Conservation (phyloP, 225 moss, liverwort and hornwort species). For the Climacium dendroides region DNA sequence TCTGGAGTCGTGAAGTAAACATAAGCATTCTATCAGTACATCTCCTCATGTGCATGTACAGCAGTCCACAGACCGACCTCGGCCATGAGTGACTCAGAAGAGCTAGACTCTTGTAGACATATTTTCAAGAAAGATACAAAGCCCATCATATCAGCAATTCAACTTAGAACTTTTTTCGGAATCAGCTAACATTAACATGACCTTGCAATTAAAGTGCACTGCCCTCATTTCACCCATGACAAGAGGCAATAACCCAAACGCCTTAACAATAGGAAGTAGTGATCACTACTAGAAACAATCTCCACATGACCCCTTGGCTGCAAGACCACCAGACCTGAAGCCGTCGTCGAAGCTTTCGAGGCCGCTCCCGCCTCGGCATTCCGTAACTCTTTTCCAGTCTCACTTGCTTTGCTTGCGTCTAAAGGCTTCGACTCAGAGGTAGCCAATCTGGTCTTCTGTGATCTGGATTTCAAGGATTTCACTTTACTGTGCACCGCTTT, state of each 20-base stretch:
- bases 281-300: not conserved
- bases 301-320: not conserved
- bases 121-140: not conserved
- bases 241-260: not conserved
- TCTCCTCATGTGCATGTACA: not conserved
- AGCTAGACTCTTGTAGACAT: not conserved
- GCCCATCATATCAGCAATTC: not conserved
- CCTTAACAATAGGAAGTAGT: not conserved
- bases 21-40: not conserved
- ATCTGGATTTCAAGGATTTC: conserved; percentile 1
- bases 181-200: not conserved
- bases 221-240: not conserved
- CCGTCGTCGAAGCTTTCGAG: not conserved
- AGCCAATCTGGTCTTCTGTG: not conserved
- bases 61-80: not conserved
- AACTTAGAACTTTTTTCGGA: not conserved
- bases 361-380: not conserved
- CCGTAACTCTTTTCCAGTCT: not conserved
- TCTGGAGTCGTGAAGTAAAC: not conserved
- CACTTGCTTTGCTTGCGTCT: not conserved
- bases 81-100: not conserved
- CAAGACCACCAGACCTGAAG: conserved; percentile 1
- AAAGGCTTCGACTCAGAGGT: not conserved
- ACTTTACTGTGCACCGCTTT: not conserved
- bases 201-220: not conserved